phyloP scores from a whole-genome alignment of 805 yeast genomes.

The Pichia occidentalis region DNA sequence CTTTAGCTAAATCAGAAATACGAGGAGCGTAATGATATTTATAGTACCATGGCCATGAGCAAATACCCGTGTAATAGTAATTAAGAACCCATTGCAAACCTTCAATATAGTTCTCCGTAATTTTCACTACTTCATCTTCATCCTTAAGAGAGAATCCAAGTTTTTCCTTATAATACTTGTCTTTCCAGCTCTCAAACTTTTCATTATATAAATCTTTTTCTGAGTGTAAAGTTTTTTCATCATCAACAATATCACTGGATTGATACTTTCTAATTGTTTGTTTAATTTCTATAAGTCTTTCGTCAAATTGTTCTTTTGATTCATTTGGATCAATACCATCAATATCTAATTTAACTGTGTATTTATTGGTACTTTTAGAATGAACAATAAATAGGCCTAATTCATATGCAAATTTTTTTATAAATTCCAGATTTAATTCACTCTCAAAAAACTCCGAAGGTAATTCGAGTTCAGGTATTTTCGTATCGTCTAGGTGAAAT shows the following conservation, averaged over 20 bases:
- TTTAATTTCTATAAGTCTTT: slow-evolving; percentile 45
- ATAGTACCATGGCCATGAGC: slow-evolving; percentile 95
- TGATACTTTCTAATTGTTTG: slow-evolving; percentile 58
- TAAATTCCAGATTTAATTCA: slow-evolving; percentile 48
- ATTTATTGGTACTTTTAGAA: slow-evolving; percentile 48
- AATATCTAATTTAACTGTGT: slow-evolving; percentile 56
- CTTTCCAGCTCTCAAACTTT: slow-evolving; percentile 79
- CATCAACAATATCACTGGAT: slow-evolving; percentile 55
- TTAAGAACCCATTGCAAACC: slow-evolving; percentile 96
- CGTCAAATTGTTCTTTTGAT: slow-evolving; percentile 55
- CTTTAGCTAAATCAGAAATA: slow-evolving; percentile 76
- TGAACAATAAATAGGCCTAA: slow-evolving; percentile 62
- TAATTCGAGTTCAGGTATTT: slow-evolving; percentile 40
- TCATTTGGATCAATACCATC: slow-evolving; percentile 70
- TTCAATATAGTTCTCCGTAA: slow-evolving; percentile 79
- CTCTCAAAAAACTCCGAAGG: slow-evolving; percentile 40
- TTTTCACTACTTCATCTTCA: slow-evolving; percentile 48
- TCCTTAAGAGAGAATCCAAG: slow-evolving; percentile 61
- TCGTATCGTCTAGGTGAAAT: slow-evolving; percentile 31
- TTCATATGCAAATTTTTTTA: slow-evolving; percentile 59
- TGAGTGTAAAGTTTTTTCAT: slow-evolving; percentile 43
- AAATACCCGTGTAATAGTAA: slow-evolving; percentile 85
- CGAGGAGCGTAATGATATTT: slow-evolving; percentile 90
- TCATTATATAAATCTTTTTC: slow-evolving; percentile 61
- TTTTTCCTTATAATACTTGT: slow-evolving; percentile 77